These are phyloP conservation scores for Penicillium capsulatum DNA, from an alignment of 2,329 filamentous ascomycete genomes.

Conservation along the genomic window DNA sequence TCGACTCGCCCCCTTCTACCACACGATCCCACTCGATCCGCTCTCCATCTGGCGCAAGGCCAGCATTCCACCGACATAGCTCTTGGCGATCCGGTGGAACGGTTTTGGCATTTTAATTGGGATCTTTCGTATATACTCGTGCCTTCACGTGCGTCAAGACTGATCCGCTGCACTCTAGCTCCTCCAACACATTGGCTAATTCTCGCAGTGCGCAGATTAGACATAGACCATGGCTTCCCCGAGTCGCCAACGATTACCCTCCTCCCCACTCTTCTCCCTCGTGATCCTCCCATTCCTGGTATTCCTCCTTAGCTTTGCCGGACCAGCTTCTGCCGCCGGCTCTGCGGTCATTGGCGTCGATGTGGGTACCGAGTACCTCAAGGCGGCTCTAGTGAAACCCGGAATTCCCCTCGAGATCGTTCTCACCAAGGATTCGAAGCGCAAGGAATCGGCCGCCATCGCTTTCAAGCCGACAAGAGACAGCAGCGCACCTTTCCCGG, in stretches of 20 bases:
- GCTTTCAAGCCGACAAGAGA: slow-evolving; percentile 84
- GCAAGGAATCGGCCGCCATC: slow-evolving; percentile 87
- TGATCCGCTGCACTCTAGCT: not conserved
- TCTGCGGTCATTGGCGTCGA: slow-evolving; percentile 88
- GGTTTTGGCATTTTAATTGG: slow-evolving; percentile 1
- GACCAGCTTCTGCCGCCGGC: slow-evolving; percentile 55
- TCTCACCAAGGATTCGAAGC: slow-evolving; percentile 92
- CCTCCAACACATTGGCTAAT: slow-evolving; percentile 8
- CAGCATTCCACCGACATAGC: slow-evolving; percentile 16
- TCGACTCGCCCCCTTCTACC: not conserved
- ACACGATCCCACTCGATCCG: slow-evolving; percentile 11
- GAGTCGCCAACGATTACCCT: slow-evolving; percentile 26
- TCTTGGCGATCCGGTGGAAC: slow-evolving; percentile 13
- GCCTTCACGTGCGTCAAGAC: slow-evolving; percentile 2
- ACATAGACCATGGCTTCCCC: slow-evolving; percentile 32
- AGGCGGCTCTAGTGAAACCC: slow-evolving; percentile 91
- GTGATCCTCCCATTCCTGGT: slow-evolving; percentile 51
- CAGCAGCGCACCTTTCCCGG: slow-evolving; percentile 67
- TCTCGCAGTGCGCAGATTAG: slow-evolving; percentile 20
- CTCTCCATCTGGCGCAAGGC: slow-evolving; percentile 16
- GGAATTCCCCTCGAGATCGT: slow-evolving; percentile 97
- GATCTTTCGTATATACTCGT: slow-evolving; percentile 9
- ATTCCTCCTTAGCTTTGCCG: slow-evolving; percentile 52
- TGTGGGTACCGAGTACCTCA: slow-evolving; percentile 94
- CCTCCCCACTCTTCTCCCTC: slow-evolving; percentile 39